phyloP scores from a whole-genome alignment of 1,284 basidiomycete genomes.

The Neolentinus lepideus region DNA sequence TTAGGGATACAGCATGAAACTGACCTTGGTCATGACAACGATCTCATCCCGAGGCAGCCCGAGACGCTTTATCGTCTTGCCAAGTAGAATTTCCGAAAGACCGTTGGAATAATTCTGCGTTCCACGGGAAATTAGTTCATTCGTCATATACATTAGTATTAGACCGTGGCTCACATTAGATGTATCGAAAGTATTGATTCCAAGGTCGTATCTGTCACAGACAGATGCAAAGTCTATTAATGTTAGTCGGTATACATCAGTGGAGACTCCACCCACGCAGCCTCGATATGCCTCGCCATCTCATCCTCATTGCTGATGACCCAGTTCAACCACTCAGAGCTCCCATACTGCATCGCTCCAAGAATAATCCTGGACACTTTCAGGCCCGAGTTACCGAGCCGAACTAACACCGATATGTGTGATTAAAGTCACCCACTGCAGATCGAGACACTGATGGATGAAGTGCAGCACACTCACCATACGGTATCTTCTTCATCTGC shows the following conservation, averaged over 20 bases:
- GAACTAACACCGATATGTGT: constrained; percentile 1
- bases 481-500: constrained; percentile 1
- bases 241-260: not conserved
- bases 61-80: constrained; percentile 26
- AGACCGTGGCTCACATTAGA: constrained; percentile 26
- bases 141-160: constrained; percentile 5
- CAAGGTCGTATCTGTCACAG: constrained; percentile 23
- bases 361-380: constrained; percentile 5
- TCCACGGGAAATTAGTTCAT: constrained; percentile 3
- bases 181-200: constrained; percentile 46
- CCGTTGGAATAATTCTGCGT: constrained; percentile 28
- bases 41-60: constrained; percentile 48
- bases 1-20: not conserved
- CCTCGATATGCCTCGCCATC: constrained; percentile 20
- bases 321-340: constrained; percentile 16
- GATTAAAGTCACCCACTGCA: not conserved
- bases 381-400: constrained; percentile 8
- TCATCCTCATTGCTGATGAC: constrained; percentile 17
- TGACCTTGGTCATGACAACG: constrained; percentile 51
- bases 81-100: constrained; percentile 11
- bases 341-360: not conserved
- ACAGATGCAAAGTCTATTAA: not conserved
- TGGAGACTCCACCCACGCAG: constrained; percentile 12
- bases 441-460: too few relatives aligned
- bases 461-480: not conserved